Conservation (phyloP, 257 asterid species). For the Solanum neorickii region DNA sequence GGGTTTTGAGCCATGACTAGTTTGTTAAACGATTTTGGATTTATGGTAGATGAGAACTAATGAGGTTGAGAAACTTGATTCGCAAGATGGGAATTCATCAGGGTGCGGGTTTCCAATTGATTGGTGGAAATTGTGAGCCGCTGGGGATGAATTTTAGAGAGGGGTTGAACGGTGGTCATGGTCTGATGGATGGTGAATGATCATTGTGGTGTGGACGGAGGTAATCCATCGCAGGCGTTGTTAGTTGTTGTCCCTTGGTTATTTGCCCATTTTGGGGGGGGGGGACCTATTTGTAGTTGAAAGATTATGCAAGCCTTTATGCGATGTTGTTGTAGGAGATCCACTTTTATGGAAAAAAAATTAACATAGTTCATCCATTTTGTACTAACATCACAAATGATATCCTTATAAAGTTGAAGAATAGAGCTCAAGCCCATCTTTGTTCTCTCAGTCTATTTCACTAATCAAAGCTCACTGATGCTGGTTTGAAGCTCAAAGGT, state of each 20-base stretch:
- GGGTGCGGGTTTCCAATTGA: constrained; percentile 9
- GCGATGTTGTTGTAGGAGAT: constrained; percentile 43
- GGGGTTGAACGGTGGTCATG: constrained; percentile 5
- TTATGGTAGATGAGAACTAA: no score
- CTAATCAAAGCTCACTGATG: constrained; percentile 38
- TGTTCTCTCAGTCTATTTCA: constrained; percentile 40
- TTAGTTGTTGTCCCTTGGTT: constrained; percentile 28
- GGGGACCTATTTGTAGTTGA: constrained; percentile 52
- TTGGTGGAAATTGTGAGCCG: neutral
- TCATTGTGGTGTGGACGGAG: constrained; percentile 11
- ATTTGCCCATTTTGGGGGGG: constrained; percentile 9
- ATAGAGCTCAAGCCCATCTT: constrained; percentile 61
- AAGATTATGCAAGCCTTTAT: constrained; percentile 52
- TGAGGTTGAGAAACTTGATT: neutral
- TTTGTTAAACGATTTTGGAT: constrained; percentile 34
- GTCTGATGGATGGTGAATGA: constrained; percentile 7
- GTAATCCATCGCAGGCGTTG: constrained; percentile 25
- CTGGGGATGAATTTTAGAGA: constrained; percentile 1
- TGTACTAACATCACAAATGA: constrained; percentile 30
- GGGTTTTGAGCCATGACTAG: constrained; percentile 15
- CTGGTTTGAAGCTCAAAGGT: constrained; percentile 58
- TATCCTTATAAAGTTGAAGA: constrained; percentile 40
- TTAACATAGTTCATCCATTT: constrained; percentile 33
- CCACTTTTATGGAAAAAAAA: constrained; percentile 42
- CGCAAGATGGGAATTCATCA: constrained; percentile 14